Evolutionary conservation across 345 rosid genomes (phyloP).

Genomic region (Aquilaria sinensis): DNA sequence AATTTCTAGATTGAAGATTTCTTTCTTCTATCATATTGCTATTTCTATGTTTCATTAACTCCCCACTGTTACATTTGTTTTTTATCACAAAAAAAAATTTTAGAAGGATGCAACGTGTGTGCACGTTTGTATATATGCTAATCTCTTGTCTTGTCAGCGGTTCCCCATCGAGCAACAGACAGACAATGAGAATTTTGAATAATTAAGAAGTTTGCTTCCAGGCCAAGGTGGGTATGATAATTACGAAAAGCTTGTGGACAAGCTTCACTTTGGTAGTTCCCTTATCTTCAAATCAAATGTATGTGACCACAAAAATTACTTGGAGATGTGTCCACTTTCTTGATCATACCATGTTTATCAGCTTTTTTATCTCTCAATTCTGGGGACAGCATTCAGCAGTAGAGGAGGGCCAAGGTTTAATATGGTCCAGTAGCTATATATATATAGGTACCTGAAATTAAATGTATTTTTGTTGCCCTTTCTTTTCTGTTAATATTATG

Average conservation of each 20-base stretch:
- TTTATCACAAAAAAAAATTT: too few relatives aligned
- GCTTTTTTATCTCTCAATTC: background rate
- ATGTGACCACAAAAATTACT: background rate
- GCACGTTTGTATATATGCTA: too few relatives aligned
- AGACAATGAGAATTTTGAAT: too few relatives aligned
- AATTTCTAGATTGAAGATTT: too few relatives aligned
- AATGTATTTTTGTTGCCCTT: background rate
- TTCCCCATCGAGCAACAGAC: too few relatives aligned
- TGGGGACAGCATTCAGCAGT: background rate
- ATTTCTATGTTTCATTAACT: too few relatives aligned
- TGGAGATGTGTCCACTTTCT: constrained; percentile 12
- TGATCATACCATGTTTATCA: constrained; percentile 1
- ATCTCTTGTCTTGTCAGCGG: too few relatives aligned
- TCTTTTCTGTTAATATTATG: background rate
- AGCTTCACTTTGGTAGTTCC: constrained; percentile 15
- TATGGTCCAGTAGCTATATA: background rate
- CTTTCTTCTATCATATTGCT: too few relatives aligned
- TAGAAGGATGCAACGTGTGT: too few relatives aligned
- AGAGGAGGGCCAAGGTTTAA: background rate
- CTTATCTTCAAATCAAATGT: constrained; percentile 20
- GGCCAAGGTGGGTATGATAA: background rate
- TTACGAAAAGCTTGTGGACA: constrained; percentile 16
- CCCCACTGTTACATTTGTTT: too few relatives aligned
- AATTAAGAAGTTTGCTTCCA: too few relatives aligned
- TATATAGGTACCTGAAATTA: background rate